phyloP scores from a whole-genome alignment of 306 rosid genomes.

The Sechiopsis laciniata region DNA sequence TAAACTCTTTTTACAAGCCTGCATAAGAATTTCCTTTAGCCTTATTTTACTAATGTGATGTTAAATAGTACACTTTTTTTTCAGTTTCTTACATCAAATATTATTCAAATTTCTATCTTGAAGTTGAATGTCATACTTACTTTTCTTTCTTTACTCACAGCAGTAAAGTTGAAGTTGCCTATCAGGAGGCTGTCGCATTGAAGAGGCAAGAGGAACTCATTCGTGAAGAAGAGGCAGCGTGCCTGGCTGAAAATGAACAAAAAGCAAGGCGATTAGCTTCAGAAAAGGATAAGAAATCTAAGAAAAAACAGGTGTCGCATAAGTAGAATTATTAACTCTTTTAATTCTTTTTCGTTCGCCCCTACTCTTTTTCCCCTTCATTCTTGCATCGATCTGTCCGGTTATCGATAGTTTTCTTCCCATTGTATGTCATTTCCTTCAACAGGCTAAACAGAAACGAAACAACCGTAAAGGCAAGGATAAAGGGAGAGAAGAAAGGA shows the following conservation, averaged over 20 bases:
- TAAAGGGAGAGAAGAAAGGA: slow-evolving; percentile 72
- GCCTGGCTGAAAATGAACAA: slow-evolving; percentile 86
- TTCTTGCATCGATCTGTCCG: background rate
- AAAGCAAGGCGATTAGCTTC: slow-evolving; percentile 68
- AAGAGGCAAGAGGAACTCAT: slow-evolving; percentile 98
- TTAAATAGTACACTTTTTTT: background rate
- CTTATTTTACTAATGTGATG: slow-evolving; percentile 12
- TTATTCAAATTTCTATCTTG: background rate
- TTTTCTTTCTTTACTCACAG: slow-evolving; percentile 40
- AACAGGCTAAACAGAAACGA: slow-evolving; percentile 86
- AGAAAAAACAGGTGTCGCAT: slow-evolving; percentile 72
- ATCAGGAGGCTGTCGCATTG: slow-evolving; percentile 97
- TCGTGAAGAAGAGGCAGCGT: slow-evolving; percentile 98
- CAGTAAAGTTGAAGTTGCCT: slow-evolving; percentile 94
- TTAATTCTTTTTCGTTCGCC: background rate
- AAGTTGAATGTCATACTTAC: slow-evolving; percentile 20
- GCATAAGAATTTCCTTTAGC: background rate
- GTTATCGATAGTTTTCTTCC: slow-evolving; percentile 22
- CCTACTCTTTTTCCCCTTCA: background rate
- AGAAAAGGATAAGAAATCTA: slow-evolving; percentile 83
- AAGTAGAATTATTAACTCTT: slow-evolving; percentile 3
- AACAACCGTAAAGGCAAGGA: slow-evolving; percentile 79
- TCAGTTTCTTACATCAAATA: slow-evolving; percentile 3
- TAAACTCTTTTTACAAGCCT: background rate
- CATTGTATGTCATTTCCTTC: slow-evolving; percentile 20